Conservation (phyloP, 352 stramenopile genomes). For the Bremia lactucae region DNA sequence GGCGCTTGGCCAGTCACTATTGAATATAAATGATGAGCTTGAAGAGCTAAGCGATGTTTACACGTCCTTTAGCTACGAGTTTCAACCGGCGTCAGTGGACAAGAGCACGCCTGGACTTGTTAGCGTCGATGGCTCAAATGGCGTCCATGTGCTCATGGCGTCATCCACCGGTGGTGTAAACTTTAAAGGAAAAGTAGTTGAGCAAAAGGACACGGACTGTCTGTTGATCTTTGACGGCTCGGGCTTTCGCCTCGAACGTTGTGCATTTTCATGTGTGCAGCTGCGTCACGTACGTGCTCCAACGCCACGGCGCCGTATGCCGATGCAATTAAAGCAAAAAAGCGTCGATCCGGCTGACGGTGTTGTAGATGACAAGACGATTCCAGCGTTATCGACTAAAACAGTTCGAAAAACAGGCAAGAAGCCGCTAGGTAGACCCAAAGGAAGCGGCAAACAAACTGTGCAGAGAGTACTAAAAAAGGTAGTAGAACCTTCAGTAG, state of each 20-base stretch:
- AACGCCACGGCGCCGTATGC: conserved; percentile 11
- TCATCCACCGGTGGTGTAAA: conserved; percentile 47
- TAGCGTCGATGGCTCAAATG: conserved; percentile 42
- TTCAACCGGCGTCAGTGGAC: conserved; percentile 73
- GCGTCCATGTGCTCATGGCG: conserved; percentile 55
- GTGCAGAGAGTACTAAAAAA: conserved; percentile 1
- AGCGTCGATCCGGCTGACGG: not conserved
- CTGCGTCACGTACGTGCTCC: conserved; percentile 55
- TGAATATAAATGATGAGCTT: not conserved
- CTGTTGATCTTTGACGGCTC: conserved; percentile 69
- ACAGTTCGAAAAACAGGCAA: conserved; percentile 1
- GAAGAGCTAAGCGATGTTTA: conserved; percentile 23
- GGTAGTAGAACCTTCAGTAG: not conserved
- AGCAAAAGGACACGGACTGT: conserved; percentile 79
- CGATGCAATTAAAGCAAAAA: conserved; percentile 4
- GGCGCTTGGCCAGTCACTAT: conserved; percentile 37
- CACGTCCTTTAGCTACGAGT: conserved; percentile 72
- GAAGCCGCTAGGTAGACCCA: conserved; percentile 5
- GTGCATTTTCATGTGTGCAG: conserved; percentile 58
- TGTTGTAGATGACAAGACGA: not conserved
- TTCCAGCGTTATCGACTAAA: not conserved
- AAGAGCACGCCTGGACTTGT: conserved; percentile 52
- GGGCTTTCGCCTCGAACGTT: conserved; percentile 57
- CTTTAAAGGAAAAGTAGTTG: conserved; percentile 68
- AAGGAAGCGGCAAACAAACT: conserved; percentile 7